Base-by-base conservation (phyloP, 306 rosid genomes). In the Fagus crenata region DNA sequence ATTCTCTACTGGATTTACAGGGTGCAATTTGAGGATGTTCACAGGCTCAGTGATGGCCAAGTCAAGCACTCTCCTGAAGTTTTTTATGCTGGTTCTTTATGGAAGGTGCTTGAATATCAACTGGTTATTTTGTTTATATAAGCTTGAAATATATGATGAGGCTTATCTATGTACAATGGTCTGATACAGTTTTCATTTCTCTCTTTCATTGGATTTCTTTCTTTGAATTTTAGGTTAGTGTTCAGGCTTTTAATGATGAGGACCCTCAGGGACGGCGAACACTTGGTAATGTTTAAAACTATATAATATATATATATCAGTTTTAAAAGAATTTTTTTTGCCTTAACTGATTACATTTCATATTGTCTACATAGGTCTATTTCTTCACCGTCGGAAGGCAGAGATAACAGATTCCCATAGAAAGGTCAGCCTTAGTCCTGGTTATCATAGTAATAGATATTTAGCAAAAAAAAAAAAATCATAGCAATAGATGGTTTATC, bases 11-110 rank as follows among this genome's bases (percentile, higher is more conserved):
- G 85, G 53, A 76, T 87, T 86, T 77, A 67, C 88, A 92, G 99
- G 58, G 99, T 92, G 71, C 91, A 93, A 84, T 95, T 95, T 75
- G 99, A 90, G 87, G 97, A 92, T 72, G 99, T 95, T 89, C 97
- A 92, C 78, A 89, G 99, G 87, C 99, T 95, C 72, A 89, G 89
- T 80, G 99, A 95, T 85, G 99, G 97, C 43, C 99, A 92, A 85
- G 97, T 92, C 85, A 95, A 95, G 88, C 97, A 95, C 79, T 95
- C 99, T 46, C 81, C 97, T 4, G 99, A 95, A 79, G 87, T 89
- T 68, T 95, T 88, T 80, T 95, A 95, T 81, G 99, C 97, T 72
- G 99, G 99, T 82, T 95, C 99, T 82, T 71, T 92, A 67, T 95
- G 99, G 99, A 95, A 95, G 99, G 99, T 90, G 81, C 78, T 53